phyloP scores from a whole-genome alignment of 345 rosid genomes.

The Barbarea vulgaris region DNA sequence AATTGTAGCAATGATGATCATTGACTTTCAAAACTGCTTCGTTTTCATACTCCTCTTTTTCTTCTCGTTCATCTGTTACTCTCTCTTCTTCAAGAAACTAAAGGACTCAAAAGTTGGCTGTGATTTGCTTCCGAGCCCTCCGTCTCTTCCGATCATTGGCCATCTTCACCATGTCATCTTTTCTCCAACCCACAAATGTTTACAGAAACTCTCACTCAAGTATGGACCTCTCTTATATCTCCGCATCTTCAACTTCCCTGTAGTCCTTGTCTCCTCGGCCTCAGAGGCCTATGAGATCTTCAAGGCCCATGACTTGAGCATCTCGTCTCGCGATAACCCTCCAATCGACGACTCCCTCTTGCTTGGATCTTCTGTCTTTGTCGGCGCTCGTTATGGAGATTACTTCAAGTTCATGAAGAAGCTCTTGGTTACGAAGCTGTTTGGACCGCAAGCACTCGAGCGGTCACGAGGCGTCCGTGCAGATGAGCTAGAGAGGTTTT shows the following conservation, averaged over 20 bases:
- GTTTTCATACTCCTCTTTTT: not conserved
- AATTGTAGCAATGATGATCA: not conserved
- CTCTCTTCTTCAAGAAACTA: constrained; percentile 17
- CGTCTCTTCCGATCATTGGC: constrained; percentile 22
- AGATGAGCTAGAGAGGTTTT: constrained; percentile 1
- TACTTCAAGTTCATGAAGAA: constrained; percentile 27
- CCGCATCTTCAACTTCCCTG: constrained; percentile 4
- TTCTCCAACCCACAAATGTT: not conserved
- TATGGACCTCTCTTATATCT: constrained; percentile 29
- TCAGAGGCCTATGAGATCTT: constrained; percentile 28
- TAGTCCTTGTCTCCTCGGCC: constrained; percentile 30
- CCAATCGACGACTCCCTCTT: constrained; percentile 2
- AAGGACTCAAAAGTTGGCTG: not conserved
- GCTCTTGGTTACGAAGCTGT: constrained; percentile 20
- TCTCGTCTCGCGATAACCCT: not conserved
- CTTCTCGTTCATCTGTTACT: constrained; percentile 12
- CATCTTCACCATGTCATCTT: constrained; percentile 30
- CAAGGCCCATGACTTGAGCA: constrained; percentile 1
- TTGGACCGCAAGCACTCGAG: constrained; percentile 5
- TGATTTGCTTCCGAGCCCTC: constrained; percentile 31
- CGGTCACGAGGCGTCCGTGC: constrained; percentile 1
- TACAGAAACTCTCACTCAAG: constrained; percentile 20
- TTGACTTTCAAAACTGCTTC: not conserved
- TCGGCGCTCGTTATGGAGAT: not conserved
- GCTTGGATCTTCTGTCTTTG: not conserved